Conservation (phyloP, 2,329 filamentous ascomycete species). For the Zasmidium citrigriseum region DNA sequence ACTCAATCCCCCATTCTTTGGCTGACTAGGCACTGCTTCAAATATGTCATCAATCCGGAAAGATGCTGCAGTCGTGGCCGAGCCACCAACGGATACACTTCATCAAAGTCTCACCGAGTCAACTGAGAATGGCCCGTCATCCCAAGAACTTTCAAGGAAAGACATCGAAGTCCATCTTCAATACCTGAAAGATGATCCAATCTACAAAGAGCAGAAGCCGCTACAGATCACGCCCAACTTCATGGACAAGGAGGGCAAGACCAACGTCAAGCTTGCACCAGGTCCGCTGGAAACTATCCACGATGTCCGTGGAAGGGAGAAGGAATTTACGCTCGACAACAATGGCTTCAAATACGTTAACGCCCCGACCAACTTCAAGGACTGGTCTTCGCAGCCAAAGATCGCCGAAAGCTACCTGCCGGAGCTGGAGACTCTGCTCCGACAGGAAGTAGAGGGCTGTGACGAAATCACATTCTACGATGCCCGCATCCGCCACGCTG, state of each 20-base stretch:
- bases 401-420: conserved; percentile 12
- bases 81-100: background rate
- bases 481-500: conserved; percentile 26
- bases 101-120: too few relatives aligned
- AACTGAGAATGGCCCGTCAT: too few relatives aligned
- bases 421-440: conserved; percentile 18
- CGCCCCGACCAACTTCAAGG: conserved; percentile 12
- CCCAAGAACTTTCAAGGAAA: conserved; percentile 38
- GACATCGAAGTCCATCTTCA: conserved; percentile 38
- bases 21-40: background rate
- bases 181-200: conserved; percentile 30
- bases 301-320: conserved; percentile 39
- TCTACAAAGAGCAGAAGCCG: conserved; percentile 29
- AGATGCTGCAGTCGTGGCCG: background rate
- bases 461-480: conserved; percentile 31
- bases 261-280: conserved; percentile 24
- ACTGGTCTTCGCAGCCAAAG: conserved; percentile 20
- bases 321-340: conserved; percentile 12
- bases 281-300: conserved; percentile 32
- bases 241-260: conserved; percentile 24
- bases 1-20: background rate
- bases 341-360: conserved; percentile 30
- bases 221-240: conserved; percentile 31
- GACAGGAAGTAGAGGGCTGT: conserved; percentile 24
- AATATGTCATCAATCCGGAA: background rate